Percentiles rank a stretch among this genome's conserved stretches.
Evolutionary conservation across 495 filamentous ascomycete genomes (phyloP).

Genomic region (Polyplosphaeria fusca): DNA sequence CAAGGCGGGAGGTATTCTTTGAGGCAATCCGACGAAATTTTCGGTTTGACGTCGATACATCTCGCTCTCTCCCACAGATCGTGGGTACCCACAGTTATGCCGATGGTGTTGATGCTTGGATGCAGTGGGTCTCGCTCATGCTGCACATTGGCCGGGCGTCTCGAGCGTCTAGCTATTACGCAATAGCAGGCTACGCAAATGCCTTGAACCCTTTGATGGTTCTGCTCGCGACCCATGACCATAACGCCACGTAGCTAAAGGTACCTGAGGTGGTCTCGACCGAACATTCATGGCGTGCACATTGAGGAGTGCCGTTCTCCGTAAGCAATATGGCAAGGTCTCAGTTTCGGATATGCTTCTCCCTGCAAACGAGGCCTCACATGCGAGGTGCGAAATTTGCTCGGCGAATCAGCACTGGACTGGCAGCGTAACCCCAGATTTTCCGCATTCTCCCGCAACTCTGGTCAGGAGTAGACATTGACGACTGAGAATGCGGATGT

Average conservation of each 20-base stretch:
- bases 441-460: constrained; percentile 7
- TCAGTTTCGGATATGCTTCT: neutral
- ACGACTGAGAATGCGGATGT: no score
- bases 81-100: constrained; percentile 6
- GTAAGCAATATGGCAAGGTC: neutral
- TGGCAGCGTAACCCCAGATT: constrained; percentile 21
- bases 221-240: neutral
- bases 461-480: neutral
- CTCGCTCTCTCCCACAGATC: no score
- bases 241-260: neutral
- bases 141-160: neutral
- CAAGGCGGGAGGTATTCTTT: no score
- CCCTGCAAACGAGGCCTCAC: constrained; percentile 1
- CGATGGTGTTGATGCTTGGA: neutral
- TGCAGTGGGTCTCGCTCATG: neutral
- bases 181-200: neutral
- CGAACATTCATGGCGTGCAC: neutral
- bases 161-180: neutral
- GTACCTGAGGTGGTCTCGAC: neutral
- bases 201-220: neutral
- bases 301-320: neutral
- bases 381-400: neutral
- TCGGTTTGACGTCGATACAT: no score
- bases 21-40: no score
- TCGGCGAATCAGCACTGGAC: no score